Conservation (phyloP, 352 stramenopile species). For the Phytophthora uliginosa region DNA sequence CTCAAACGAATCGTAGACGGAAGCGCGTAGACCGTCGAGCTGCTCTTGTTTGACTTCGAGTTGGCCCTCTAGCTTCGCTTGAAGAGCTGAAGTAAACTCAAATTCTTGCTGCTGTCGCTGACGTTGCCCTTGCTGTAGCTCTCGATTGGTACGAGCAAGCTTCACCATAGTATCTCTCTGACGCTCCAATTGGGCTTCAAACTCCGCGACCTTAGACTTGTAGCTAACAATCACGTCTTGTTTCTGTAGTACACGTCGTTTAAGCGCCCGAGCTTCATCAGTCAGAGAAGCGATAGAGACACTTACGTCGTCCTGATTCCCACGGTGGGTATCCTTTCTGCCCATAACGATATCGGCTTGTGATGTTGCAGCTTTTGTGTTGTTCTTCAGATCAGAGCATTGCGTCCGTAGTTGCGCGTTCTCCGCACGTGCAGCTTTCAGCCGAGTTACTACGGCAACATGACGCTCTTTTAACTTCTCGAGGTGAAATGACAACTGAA, state of each 20-base stretch:
- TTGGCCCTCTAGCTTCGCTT: slow-evolving; percentile 25
- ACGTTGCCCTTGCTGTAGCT: slow-evolving; percentile 47
- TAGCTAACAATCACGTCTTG: slow-evolving; percentile 59
- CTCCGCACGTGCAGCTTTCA: slow-evolving; percentile 52
- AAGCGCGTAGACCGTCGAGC: slow-evolving; percentile 65
- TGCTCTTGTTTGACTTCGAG: slow-evolving; percentile 38
- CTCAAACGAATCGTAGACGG: slow-evolving; percentile 69
- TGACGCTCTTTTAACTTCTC: slow-evolving; percentile 49
- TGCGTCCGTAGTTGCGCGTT: slow-evolving; percentile 46
- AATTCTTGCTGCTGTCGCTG: slow-evolving; percentile 28
- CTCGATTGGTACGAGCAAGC: slow-evolving; percentile 47
- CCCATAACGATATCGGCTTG: not conserved
- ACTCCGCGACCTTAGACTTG: slow-evolving; percentile 49
- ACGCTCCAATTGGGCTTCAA: slow-evolving; percentile 43
- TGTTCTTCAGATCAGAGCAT: slow-evolving; percentile 25
- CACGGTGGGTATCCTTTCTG: not conserved
- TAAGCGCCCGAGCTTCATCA: slow-evolving; percentile 53
- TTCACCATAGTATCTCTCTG: slow-evolving; percentile 51
- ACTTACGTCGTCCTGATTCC: slow-evolving; percentile 5
- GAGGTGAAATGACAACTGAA: slow-evolving; percentile 43
- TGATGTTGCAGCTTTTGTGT: slow-evolving; percentile 5
- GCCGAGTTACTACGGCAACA: slow-evolving; percentile 24
- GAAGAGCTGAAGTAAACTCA: slow-evolving; percentile 10
- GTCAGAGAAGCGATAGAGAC: slow-evolving; percentile 18
- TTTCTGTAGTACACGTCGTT: slow-evolving; percentile 66